Conservation (phyloP, 768 basidiomycete genomes). For the Xanthoconium stramineum region DNA sequence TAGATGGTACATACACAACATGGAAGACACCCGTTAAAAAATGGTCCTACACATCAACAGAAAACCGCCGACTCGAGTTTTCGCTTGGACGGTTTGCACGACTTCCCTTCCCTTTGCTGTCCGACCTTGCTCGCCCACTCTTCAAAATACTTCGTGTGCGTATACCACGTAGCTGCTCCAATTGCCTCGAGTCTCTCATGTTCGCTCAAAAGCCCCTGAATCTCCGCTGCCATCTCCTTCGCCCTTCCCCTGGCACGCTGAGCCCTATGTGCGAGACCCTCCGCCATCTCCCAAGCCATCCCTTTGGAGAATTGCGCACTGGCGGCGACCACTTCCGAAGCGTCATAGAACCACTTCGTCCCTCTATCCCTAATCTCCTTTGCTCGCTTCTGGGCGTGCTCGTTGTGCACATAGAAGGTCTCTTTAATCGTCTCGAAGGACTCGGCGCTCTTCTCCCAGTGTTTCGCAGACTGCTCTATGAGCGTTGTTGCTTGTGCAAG, state of each 20-base stretch:
- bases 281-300: conserved; percentile 40
- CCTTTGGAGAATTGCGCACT: conserved; percentile 43
- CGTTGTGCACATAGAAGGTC: conserved; percentile 46
- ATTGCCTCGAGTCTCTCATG: conserved; percentile 16
- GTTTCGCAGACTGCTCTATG: conserved; percentile 42
- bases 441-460: conserved; percentile 33
- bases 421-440: conserved; percentile 38
- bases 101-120: conserved; percentile 4
- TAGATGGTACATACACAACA: conserved; percentile 22
- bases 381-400: conserved; percentile 51
- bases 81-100: conserved; percentile 14
- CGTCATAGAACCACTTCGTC: conserved; percentile 41
- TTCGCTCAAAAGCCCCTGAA: conserved; percentile 25
- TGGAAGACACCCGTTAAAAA: background rate
- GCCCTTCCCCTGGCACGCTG: conserved; percentile 45
- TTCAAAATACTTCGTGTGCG: conserved; percentile 18
- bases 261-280: conserved; percentile 37
- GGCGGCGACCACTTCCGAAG: conserved; percentile 40
- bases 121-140: conserved; percentile 13
- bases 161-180: conserved; percentile 16
- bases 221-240: conserved; percentile 38
- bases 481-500: conserved; percentile 35
- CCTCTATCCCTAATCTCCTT: conserved; percentile 51
- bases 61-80: conserved; percentile 11
- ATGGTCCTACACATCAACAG: conserved; percentile 5